phyloP scores from a whole-genome alignment of 2,329 filamentous ascomycete genomes.

The Aspergillus clavatus region DNA sequence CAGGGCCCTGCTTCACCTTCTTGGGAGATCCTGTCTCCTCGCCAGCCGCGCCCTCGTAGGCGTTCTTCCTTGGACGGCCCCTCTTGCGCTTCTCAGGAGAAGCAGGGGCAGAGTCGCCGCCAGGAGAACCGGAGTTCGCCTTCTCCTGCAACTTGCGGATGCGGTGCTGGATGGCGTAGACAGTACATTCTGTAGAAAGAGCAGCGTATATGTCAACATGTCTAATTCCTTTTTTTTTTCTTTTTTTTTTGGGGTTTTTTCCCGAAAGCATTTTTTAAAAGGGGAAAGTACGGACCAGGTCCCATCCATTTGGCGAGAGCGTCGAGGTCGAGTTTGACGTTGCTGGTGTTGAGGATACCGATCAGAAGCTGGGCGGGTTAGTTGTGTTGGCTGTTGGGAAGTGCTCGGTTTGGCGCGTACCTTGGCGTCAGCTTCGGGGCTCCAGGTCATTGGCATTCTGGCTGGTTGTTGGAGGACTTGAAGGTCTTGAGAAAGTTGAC shows the following conservation, averaged over 20 bases:
- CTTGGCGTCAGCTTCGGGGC: conserved; percentile 23
- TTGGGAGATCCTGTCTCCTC: conserved; percentile 1
- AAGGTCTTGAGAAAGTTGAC: neutral
- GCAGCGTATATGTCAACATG: no score
- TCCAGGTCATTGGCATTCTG: conserved; percentile 29
- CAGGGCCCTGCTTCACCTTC: neutral
- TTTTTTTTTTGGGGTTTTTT: no score
- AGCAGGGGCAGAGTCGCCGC: neutral
- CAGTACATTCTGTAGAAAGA: conserved; percentile 21
- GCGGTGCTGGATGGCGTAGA: conserved; percentile 20
- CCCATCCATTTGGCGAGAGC: conserved; percentile 22
- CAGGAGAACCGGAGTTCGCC: neutral
- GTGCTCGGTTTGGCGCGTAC: conserved; percentile 11
- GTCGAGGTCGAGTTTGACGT: conserved; percentile 15
- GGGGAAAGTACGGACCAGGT: conserved; percentile 8
- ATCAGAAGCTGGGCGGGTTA: conserved; percentile 17
- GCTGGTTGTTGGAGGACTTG: neutral
- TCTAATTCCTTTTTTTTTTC: no score
- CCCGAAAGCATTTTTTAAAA: neutral
- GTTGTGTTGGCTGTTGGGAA: neutral
- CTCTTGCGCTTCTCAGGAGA: conserved; percentile 3
- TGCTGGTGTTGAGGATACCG: conserved; percentile 15
- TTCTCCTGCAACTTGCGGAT: conserved; percentile 19
- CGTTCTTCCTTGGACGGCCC: conserved; percentile 3
- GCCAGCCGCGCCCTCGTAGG: neutral